Conservation (phyloP, 2,329 filamentous ascomycete genomes). For the Paecilomyces dactylethromorphus region DNA sequence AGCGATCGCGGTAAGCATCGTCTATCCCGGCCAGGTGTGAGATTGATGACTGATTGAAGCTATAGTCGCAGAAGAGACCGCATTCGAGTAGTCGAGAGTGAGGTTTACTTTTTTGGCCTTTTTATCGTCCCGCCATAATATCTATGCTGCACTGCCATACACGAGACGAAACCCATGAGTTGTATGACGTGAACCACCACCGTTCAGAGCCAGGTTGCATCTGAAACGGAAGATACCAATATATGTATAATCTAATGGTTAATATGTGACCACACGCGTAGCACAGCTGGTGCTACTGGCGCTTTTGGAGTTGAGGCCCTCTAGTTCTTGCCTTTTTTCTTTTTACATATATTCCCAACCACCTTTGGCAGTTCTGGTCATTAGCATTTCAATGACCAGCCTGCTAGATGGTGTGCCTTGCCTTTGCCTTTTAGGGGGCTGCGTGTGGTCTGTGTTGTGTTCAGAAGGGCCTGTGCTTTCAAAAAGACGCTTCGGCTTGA, state of each 20-base stretch:
- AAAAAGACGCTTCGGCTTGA: neutral
- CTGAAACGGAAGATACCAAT: conserved; percentile 10
- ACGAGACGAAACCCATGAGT: conserved; percentile 18
- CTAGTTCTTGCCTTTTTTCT: neutral
- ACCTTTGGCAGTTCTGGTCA: neutral
- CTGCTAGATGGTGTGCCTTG: neutral
- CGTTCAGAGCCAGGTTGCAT: conserved; percentile 16
- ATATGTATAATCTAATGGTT: conserved; percentile 30
- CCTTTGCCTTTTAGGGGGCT: neutral
- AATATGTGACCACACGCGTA: conserved; percentile 15
- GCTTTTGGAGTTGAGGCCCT: conserved; percentile 3
- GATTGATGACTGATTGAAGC: conserved; percentile 1
- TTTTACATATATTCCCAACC: neutral
- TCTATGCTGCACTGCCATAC: conserved; percentile 5
- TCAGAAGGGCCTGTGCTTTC: too few species aligned
- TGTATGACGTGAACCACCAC: conserved; percentile 23
- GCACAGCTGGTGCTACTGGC: conserved; percentile 9
- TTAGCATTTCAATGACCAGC: neutral
- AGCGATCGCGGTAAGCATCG: conserved; percentile 15
- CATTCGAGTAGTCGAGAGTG: conserved; percentile 7
- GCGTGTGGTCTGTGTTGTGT: neutral
- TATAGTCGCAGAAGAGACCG: conserved; percentile 9
- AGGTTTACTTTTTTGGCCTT: neutral
- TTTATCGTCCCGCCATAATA: neutral
- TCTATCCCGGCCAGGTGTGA: neutral